Percentiles rank a stretch among this genome's conserved stretches.
Evolutionary conservation across 768 basidiomycete genomes (phyloP).

Genomic region (Kwoniella mangroviensis): DNA sequence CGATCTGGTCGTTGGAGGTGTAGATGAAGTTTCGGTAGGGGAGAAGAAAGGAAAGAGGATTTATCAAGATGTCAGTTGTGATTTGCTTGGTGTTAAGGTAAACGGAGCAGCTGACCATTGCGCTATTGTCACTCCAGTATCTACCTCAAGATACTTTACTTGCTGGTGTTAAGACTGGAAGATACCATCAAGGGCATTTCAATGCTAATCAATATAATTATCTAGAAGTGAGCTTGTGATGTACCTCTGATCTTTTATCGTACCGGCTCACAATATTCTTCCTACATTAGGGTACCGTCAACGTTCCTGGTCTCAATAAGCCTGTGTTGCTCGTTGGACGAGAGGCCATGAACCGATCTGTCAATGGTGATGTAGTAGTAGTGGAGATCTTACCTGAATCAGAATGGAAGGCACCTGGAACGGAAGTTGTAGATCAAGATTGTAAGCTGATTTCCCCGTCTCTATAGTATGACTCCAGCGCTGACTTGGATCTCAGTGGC

Average conservation of each 20-base stretch:
- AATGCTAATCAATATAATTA: slow-evolving; percentile 96
- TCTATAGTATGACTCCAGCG: background rate
- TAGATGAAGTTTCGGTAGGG: slow-evolving; percentile 61
- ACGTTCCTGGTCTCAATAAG: slow-evolving; percentile 72
- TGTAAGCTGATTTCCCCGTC: slow-evolving; percentile 60
- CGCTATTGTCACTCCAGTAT: slow-evolving; percentile 64
- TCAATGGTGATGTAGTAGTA: slow-evolving; percentile 89
- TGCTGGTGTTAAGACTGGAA: slow-evolving; percentile 82
- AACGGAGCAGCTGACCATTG: too few relatives aligned
- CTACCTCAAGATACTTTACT: slow-evolving; percentile 71
- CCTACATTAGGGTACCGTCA: slow-evolving; percentile 71
- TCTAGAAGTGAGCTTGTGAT: slow-evolving; percentile 68
- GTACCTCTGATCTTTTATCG: background rate
- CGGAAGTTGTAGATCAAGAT: slow-evolving; percentile 94
- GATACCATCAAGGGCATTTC: slow-evolving; percentile 90
- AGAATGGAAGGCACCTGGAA: slow-evolving; percentile 89
- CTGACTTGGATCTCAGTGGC: slow-evolving; percentile 63
- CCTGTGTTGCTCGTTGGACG: slow-evolving; percentile 83
- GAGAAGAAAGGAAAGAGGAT: slow-evolving; percentile 42
- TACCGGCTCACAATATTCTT: background rate
- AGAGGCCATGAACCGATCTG: slow-evolving; percentile 93
- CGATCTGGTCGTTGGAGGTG: slow-evolving; percentile 77
- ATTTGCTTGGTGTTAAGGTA: too few relatives aligned
- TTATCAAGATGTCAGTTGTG: slow-evolving; percentile 70
- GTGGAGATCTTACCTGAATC: slow-evolving; percentile 82